These are phyloP conservation scores for Aspergillus hortae DNA, from an alignment of 2,329 filamentous ascomycete genomes.

Conservation along the genomic window DNA sequence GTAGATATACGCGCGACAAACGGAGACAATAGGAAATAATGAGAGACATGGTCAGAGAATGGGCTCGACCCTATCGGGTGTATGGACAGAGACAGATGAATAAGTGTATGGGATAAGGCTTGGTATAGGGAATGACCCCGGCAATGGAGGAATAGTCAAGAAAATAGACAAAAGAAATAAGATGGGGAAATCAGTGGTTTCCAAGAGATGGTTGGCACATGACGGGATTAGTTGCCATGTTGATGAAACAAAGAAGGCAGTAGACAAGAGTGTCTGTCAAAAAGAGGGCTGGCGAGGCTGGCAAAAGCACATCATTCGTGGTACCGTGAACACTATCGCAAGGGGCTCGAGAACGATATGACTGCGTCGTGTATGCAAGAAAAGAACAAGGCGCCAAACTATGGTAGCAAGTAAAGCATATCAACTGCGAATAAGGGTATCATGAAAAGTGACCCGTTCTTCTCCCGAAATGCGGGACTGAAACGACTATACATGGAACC, in stretches of 20 bases:
- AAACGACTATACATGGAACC: neutral
- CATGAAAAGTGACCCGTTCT: slow-evolving; percentile 16
- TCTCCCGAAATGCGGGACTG: neutral
- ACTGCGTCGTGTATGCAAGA: slow-evolving; percentile 17
- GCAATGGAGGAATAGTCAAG: neutral
- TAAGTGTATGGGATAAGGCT: slow-evolving; percentile 1
- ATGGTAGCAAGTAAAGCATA: slow-evolving; percentile 13
- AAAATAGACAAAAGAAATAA: slow-evolving; percentile 3
- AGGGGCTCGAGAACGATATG: slow-evolving; percentile 7
- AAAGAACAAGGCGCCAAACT: slow-evolving; percentile 12
- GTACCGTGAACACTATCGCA: slow-evolving; percentile 27
- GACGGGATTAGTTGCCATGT: slow-evolving; percentile 12
- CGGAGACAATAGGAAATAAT: slow-evolving; percentile 1
- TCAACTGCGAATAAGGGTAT: slow-evolving; percentile 18
- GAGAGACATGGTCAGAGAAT: slow-evolving; percentile 1
- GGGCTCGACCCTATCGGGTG: neutral
- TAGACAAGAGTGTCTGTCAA: neutral
- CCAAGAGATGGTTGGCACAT: slow-evolving; percentile 14
- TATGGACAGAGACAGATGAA: slow-evolving; percentile 2
- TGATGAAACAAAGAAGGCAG: slow-evolving; percentile 1
- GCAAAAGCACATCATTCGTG: slow-evolving; percentile 30
- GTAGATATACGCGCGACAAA: neutral
- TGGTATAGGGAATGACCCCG: too few relatives aligned
- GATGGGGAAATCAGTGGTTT: slow-evolving; percentile 8
- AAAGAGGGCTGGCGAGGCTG: neutral